These are phyloP conservation scores for Fusarium sp. DNA, from an alignment of 2,329 filamentous ascomycete genomes.

Conservation along the genomic window DNA sequence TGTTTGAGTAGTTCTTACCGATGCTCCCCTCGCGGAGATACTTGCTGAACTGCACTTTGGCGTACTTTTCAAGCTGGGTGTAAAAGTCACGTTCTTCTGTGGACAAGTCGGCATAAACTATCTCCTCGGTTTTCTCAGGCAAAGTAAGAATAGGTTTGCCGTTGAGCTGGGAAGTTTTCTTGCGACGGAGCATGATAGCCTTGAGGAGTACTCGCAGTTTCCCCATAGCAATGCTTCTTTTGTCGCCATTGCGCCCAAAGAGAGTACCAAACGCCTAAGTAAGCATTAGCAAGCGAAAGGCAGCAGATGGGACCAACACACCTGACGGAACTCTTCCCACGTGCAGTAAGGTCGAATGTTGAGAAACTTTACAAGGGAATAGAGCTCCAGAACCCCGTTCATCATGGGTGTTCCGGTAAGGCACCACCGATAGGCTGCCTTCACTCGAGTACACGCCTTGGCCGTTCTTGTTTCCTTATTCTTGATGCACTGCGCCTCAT, in stretches of 20 bases:
- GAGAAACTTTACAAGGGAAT: slow-evolving; percentile 79
- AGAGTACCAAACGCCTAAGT: slow-evolving; percentile 54
- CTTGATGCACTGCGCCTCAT: slow-evolving; percentile 86
- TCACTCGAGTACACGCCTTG: slow-evolving; percentile 71
- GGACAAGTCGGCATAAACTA: slow-evolving; percentile 77
- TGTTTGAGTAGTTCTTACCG: slow-evolving; percentile 75
- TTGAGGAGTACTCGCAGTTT: slow-evolving; percentile 79
- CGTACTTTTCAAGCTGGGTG: slow-evolving; percentile 73
- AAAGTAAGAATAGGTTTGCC: slow-evolving; percentile 82
- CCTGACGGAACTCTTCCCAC: slow-evolving; percentile 67
- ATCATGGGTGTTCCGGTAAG: slow-evolving; percentile 88
- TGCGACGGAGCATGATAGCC: slow-evolving; percentile 82
- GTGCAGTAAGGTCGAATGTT: slow-evolving; percentile 78
- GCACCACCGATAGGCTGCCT: slow-evolving; percentile 79
- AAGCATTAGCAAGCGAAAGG: slow-evolving; percentile 1
- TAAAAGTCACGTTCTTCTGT: slow-evolving; percentile 81
- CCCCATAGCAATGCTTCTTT: slow-evolving; percentile 70
- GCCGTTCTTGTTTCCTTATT: slow-evolving; percentile 79
- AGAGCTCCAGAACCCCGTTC: slow-evolving; percentile 83
- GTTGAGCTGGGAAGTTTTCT: slow-evolving; percentile 80
- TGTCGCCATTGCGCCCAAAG: slow-evolving; percentile 55
- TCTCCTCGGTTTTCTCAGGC: slow-evolving; percentile 77
- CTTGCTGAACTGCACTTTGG: slow-evolving; percentile 77
- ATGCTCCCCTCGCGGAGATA: slow-evolving; percentile 76
- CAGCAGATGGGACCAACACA: slow-evolving; percentile 46